Conservation (phyloP, 805 yeast genomes). For the Kurtzmaniella fragi region DNA sequence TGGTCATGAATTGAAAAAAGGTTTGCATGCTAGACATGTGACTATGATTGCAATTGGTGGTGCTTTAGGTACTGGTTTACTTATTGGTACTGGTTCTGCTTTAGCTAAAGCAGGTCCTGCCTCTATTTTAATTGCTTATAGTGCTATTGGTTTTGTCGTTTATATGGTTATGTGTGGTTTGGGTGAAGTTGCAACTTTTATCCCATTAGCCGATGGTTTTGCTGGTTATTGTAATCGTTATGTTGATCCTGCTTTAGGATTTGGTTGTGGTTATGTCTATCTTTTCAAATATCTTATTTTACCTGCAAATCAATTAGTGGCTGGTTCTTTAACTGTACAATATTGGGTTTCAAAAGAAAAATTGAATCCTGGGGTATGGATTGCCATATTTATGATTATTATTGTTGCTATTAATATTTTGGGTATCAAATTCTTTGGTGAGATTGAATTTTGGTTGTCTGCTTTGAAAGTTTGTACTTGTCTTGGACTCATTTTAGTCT, state of each 20-base stretch:
- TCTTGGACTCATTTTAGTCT: slow-evolving; percentile 59
- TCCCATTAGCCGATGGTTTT: slow-evolving; percentile 64
- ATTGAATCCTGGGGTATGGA: slow-evolving; percentile 56
- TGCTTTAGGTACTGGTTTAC: slow-evolving; percentile 74
- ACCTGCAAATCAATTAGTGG: slow-evolving; percentile 62
- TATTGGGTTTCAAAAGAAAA: slow-evolving; percentile 46
- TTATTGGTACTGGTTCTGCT: slow-evolving; percentile 73
- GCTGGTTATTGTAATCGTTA: slow-evolving; percentile 61
- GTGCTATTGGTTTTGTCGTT: slow-evolving; percentile 66
- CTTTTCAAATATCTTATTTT: slow-evolving; percentile 50
- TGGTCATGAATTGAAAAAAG: slow-evolving; percentile 42
- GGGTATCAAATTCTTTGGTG: slow-evolving; percentile 50
- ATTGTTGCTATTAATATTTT: slow-evolving; percentile 38
- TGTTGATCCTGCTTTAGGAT: slow-evolving; percentile 63
- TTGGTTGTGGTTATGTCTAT: slow-evolving; percentile 64
- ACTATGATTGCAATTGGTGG: slow-evolving; percentile 81
- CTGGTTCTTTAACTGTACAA: slow-evolving; percentile 50
- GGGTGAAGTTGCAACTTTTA: slow-evolving; percentile 65
- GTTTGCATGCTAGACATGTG: slow-evolving; percentile 53
- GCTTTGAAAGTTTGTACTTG: slow-evolving; percentile 60
- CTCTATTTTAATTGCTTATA: slow-evolving; percentile 58
- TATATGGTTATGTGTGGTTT: slow-evolving; percentile 63
- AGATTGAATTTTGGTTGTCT: slow-evolving; percentile 61
- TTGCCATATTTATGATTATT: slow-evolving; percentile 41
- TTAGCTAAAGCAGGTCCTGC: slow-evolving; percentile 70